Percentiles rank a stretch among this genome's conserved stretches.
phyloP scores from a whole-genome alignment of 345 rosid genomes.

The Syzygium aqueum region DNA sequence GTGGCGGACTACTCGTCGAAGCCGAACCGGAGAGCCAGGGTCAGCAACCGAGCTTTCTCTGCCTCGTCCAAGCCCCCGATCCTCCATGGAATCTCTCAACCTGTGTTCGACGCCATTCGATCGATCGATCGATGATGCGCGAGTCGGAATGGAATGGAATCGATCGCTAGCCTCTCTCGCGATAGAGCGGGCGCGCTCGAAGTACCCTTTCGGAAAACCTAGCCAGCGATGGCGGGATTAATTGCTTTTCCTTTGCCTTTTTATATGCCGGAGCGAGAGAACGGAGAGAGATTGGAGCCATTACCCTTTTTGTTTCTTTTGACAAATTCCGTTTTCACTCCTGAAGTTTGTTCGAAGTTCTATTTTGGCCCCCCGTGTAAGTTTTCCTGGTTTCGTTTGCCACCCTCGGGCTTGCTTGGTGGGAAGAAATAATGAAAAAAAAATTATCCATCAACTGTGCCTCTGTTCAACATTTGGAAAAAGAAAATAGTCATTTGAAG shows the following conservation, averaged over 20 bases:
- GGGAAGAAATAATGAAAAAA: too few species aligned
- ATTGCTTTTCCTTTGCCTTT: too few species aligned
- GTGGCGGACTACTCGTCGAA: slow-evolving; percentile 43
- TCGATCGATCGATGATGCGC: not conserved
- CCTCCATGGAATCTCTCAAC: accelerated
- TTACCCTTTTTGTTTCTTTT: too few species aligned
- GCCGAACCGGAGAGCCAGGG: slow-evolving; percentile 61
- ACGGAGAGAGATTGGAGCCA: too few species aligned
- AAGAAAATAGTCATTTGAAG: too few species aligned
- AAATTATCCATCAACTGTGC: too few species aligned
- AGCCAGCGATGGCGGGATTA: not conserved
- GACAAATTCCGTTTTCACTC: accelerated
- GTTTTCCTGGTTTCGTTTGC: not conserved
- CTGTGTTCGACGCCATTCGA: too few species aligned
- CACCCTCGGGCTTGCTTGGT: not conserved
- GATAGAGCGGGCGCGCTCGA: not conserved
- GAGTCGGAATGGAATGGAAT: not conserved
- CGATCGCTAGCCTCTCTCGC: not conserved
- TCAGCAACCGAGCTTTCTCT: slow-evolving; percentile 19
- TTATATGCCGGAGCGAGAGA: too few species aligned
- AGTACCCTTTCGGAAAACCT: not conserved
- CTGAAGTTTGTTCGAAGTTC: not conserved
- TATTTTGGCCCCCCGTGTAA: not conserved
- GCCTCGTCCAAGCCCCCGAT: not conserved
- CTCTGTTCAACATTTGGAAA: too few species aligned